A percentile compares a stretch with the other conserved stretches of the same genome.
Evolutionary conservation across 176 grass and related monocot genomes (phyloP).

Genomic region (Microstegium vimineum): DNA sequence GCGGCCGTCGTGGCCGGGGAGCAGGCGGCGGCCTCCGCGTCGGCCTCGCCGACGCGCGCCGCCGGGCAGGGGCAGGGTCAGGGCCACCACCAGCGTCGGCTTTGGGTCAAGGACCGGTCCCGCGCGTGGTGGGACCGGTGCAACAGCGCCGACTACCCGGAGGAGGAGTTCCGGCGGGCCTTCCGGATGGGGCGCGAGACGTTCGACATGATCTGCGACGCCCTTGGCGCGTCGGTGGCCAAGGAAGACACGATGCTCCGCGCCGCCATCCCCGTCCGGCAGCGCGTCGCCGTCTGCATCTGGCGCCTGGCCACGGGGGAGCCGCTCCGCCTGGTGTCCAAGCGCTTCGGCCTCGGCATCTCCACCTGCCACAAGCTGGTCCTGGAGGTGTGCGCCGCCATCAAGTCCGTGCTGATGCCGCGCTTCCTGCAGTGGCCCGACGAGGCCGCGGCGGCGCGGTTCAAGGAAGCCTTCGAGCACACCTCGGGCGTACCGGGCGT

Average conservation of each 20-base stretch:
- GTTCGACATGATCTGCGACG: constrained; percentile 89
- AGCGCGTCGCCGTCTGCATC: constrained; percentile 94
- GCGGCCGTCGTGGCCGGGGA: neutral
- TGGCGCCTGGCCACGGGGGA: constrained; percentile 94
- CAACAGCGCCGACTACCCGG: constrained; percentile 70
- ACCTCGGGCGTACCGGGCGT: constrained; percentile 45
- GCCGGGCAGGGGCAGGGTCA: neutral
- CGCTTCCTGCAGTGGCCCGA: constrained; percentile 88
- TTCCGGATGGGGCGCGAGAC: constrained; percentile 82
- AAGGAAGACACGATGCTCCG: constrained; percentile 98
- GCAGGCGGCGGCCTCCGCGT: neutral
- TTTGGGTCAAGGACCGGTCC: constrained; percentile 94
- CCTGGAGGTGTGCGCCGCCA: constrained; percentile 86
- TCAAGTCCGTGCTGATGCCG: constrained; percentile 85
- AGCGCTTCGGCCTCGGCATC: constrained; percentile 94
- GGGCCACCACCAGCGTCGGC: constrained; percentile 55
- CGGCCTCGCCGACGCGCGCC: neutral
- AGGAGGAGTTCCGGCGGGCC: constrained; percentile 63
- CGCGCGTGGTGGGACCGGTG: constrained; percentile 84
- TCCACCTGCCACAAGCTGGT: constrained; percentile 98
- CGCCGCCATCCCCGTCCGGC: constrained; percentile 79
- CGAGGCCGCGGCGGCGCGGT: constrained; percentile 12
- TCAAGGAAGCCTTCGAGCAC: constrained; percentile 53
- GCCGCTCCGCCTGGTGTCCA: constrained; percentile 90
- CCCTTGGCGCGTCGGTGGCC: constrained; percentile 70